Conservation (phyloP, 306 rosid species). For the Mimosa bimucronata region DNA sequence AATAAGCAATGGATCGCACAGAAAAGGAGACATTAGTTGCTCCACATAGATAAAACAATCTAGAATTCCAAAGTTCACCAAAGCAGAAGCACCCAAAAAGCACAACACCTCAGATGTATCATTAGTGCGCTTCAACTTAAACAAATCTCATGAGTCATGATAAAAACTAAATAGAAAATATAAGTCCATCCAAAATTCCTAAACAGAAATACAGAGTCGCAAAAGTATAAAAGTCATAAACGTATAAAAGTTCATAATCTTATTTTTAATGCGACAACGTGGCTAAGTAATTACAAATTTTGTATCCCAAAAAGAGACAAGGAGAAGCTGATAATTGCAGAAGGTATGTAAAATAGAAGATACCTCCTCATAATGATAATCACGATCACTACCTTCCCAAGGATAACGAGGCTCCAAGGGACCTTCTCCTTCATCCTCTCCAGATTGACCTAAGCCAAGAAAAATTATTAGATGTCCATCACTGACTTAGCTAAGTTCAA, state of each 20-base stretch:
- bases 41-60: background rate
- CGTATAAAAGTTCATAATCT: conserved; percentile 11
- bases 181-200: conserved; percentile 10
- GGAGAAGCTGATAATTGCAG: background rate
- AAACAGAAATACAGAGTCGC: background rate
- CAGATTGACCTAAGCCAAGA: conserved; percentile 55
- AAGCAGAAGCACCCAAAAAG: background rate
- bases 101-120: background rate
- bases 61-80: conserved; percentile 6
- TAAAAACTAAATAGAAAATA: background rate
- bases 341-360: conserved; percentile 11
- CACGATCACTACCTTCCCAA: conserved; percentile 94
- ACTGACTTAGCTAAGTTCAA: conserved; percentile 1
- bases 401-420: conserved; percentile 59
- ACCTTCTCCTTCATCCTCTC: conserved; percentile 69
- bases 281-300: background rate
- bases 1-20: background rate
- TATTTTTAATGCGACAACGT: background rate
- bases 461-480: conserved; percentile 12
- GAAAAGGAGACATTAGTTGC: background rate
- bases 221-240: background rate
- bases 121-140: conserved; percentile 1
- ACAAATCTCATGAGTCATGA: background rate
- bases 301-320: background rate
- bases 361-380: conserved; percentile 93